Conservation (phyloP, 164 flowering plant species). For the Magnolia kwangsiensis region DNA sequence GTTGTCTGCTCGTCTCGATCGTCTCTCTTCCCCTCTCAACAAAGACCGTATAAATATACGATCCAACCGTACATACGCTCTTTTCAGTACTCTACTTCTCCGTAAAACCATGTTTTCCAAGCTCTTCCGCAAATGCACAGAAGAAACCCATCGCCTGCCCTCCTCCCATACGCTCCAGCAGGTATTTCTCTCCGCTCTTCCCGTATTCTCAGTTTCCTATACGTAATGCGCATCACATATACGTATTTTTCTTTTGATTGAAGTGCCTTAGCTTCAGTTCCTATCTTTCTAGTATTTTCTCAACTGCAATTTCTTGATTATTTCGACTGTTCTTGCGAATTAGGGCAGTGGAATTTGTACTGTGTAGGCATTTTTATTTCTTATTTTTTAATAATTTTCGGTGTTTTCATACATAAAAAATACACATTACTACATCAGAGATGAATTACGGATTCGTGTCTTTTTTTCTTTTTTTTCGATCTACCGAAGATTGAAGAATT, state of each 20-base stretch:
- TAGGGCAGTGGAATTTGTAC: not conserved
- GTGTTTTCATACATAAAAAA: not conserved
- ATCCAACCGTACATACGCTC: not conserved
- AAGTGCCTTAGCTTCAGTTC: not conserved
- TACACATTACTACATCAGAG: not conserved
- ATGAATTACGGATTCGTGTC: no score
- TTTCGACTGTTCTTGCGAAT: not conserved
- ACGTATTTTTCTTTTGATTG: not conserved
- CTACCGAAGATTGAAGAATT: not conserved
- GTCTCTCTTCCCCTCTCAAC: no score
- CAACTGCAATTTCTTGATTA: not conserved
- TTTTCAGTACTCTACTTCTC: not conserved
- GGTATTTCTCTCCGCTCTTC: not conserved
- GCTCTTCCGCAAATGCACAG: constrained; percentile 8
- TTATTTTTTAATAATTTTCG: no score
- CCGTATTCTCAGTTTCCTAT: not conserved
- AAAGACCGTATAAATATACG: no score
- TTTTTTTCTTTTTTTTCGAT: no score
- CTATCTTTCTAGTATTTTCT: not conserved
- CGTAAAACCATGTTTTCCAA: constrained; percentile 3
- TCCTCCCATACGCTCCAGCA: not conserved
- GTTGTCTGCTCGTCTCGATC: not conserved
- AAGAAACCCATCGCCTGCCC: not conserved
- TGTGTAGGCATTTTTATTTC: not conserved
- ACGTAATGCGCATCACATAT: not conserved